Percentiles rank a stretch among this genome's conserved stretches.
Conservation (phyloP, 495 filamentous ascomycete genomes). For the Ramalina intermedia region DNA sequence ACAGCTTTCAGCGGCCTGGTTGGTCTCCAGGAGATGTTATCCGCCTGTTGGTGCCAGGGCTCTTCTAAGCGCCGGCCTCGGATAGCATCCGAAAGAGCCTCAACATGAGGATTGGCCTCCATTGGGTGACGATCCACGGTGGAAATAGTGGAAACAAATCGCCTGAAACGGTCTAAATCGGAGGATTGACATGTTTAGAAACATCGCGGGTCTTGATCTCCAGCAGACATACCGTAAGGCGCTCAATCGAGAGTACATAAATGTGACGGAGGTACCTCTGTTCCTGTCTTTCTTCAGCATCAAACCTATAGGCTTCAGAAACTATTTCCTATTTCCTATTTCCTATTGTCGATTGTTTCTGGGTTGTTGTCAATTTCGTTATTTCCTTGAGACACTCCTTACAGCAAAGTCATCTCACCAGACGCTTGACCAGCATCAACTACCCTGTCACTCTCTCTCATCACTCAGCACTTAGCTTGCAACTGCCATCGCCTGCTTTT, state of each 20-base stretch:
- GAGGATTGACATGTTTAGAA: slow-evolving; percentile 13
- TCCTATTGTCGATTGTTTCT: slow-evolving; percentile 10
- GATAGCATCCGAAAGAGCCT: slow-evolving; percentile 14
- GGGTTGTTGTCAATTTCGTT: slow-evolving; percentile 4
- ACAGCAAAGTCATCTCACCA: neutral
- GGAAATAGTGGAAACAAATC: neutral
- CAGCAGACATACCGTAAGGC: slow-evolving; percentile 1
- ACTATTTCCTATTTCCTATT: slow-evolving; percentile 7
- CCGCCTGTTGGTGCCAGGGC: neutral
- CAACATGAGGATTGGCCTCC: slow-evolving; percentile 5
- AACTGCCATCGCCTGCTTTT: neutral
- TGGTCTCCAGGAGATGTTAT: slow-evolving; percentile 6
- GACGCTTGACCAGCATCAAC: neutral
- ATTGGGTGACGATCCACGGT: slow-evolving; percentile 10
- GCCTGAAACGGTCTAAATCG: slow-evolving; percentile 10
- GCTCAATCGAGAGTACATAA: slow-evolving; percentile 9
- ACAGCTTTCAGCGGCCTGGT: neutral
- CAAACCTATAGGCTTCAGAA: slow-evolving; percentile 3
- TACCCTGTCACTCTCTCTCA: neutral
- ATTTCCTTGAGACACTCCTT: slow-evolving; percentile 19
- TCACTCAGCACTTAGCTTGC: neutral
- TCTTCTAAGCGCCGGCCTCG: slow-evolving; percentile 13
- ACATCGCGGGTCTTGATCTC: neutral
- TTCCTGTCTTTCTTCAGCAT: slow-evolving; percentile 7
- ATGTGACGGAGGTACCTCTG: slow-evolving; percentile 4